Evolutionary conservation across 768 basidiomycete genomes (phyloP).

Genomic region (Lanmaoa pseudosensibilis): DNA sequence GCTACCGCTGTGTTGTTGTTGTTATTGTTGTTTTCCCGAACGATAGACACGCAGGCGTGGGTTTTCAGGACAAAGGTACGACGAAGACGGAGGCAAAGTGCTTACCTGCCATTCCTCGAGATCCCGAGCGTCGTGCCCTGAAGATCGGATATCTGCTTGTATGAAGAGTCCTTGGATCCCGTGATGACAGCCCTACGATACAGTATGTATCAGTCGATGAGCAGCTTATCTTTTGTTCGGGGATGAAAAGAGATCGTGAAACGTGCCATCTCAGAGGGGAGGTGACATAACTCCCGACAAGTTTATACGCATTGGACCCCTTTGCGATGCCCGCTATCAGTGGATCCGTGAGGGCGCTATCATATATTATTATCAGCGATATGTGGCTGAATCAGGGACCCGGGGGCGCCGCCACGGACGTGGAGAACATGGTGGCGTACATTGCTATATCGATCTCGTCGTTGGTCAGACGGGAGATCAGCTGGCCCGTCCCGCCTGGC

Average conservation of each 20-base stretch:
- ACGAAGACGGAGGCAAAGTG: not conserved
- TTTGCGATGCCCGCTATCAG: slow-evolving; percentile 92
- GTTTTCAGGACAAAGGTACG: not conserved
- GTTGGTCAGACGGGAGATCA: slow-evolving; percentile 71
- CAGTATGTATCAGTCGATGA: no score
- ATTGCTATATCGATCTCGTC: slow-evolving; percentile 83
- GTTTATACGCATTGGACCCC: slow-evolving; percentile 82
- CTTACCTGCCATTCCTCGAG: slow-evolving; percentile 79
- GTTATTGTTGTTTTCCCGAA: not conserved
- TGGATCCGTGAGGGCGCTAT: slow-evolving; percentile 85
- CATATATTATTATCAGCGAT: not conserved
- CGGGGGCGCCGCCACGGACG: not conserved
- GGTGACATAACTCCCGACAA: slow-evolving; percentile 89
- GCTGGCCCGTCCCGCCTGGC: slow-evolving; percentile 80
- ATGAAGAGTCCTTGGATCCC: slow-evolving; percentile 64
- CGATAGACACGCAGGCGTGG: not conserved
- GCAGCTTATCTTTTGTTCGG: no score
- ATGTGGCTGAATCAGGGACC: not conserved
- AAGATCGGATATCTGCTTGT: slow-evolving; percentile 69
- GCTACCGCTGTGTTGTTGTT: slow-evolving; percentile 55
- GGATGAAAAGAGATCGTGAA: no score
- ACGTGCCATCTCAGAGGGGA: slow-evolving; percentile 84
- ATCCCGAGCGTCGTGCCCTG: slow-evolving; percentile 85
- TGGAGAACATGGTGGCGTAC: slow-evolving; percentile 41
- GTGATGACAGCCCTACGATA: slow-evolving; percentile 84